These are phyloP conservation scores for Tetrapyrgos nigripes DNA, from an alignment of 1,284 basidiomycete genomes.

Conservation along the genomic window DNA sequence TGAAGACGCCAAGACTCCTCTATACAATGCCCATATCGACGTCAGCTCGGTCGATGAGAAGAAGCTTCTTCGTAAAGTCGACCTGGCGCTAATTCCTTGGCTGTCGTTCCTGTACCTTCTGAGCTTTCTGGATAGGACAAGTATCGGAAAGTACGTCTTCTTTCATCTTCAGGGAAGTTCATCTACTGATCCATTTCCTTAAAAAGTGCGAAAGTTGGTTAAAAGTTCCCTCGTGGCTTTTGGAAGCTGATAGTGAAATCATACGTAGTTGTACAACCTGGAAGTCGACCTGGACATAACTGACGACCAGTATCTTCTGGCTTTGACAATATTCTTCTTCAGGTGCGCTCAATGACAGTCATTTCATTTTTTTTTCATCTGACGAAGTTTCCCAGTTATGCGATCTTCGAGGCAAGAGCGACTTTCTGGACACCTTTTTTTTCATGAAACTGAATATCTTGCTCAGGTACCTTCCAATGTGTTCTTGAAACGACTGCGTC, in stretches of 20 bases:
- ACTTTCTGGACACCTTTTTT: background rate
- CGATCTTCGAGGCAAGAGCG: constrained; percentile 60
- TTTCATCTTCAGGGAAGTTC: background rate
- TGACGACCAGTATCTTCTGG: constrained; percentile 69
- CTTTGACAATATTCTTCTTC: constrained; percentile 65
- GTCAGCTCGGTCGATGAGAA: constrained; percentile 63
- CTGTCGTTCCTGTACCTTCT: constrained; percentile 76
- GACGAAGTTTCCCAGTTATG: constrained; percentile 69
- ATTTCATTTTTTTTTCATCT: constrained; percentile 12
- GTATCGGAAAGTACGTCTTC: constrained; percentile 73
- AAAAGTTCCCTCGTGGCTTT: background rate
- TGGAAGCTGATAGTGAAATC: background rate
- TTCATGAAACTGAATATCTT: background rate
- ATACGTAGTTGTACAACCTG: constrained; percentile 58
- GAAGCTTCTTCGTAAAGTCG: constrained; percentile 70
- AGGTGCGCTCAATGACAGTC: constrained; percentile 37
- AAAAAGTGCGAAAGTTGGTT: constrained; percentile 59
- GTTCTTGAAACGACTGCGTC: constrained; percentile 65
- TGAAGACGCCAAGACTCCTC: constrained; percentile 15
- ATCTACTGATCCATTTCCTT: constrained; percentile 2
- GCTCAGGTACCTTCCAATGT: constrained; percentile 70
- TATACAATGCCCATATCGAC: constrained; percentile 61
- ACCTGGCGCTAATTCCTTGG: constrained; percentile 71
- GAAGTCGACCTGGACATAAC: constrained; percentile 60
- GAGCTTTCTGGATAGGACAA: constrained; percentile 79